phyloP scores from a whole-genome alignment of 2,329 filamentous ascomycete genomes.

The Fusarium sp. region DNA sequence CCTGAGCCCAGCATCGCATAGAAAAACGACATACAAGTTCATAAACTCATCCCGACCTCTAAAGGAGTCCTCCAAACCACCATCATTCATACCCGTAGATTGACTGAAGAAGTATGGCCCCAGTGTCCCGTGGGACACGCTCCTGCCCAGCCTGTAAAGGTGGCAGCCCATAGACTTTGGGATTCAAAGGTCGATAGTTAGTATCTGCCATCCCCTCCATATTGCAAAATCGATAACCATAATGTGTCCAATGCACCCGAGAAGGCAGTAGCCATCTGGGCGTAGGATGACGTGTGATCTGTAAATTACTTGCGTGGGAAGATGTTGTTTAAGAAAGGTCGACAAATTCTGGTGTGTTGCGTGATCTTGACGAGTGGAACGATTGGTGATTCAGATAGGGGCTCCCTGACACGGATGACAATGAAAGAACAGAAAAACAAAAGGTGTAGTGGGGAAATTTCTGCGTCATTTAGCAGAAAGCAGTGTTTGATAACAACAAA shows the following conservation, averaged over 20 bases:
- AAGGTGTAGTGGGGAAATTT: conserved; percentile 4
- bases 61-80: conserved; percentile 32
- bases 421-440: conserved; percentile 43
- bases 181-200: conserved; percentile 45
- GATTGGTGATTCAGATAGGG: conserved; percentile 47
- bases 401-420: conserved; percentile 42
- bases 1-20: conserved; percentile 28
- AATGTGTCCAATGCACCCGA: conserved; percentile 69
- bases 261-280: conserved; percentile 60
- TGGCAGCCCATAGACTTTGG: conserved; percentile 37
- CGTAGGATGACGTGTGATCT: conserved; percentile 69
- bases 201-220: conserved; percentile 53
- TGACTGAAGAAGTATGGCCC: conserved; percentile 39
- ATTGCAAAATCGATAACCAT: conserved; percentile 71
- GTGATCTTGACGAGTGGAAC: conserved; percentile 50
- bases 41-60: conserved; percentile 28
- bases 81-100: conserved; percentile 34
- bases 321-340: conserved; percentile 59
- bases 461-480: conserved; percentile 5
- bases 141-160: conserved; percentile 20
- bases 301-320: conserved; percentile 64
- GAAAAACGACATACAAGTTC: conserved; percentile 43
- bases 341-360: conserved; percentile 58
- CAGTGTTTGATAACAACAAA: background rate
- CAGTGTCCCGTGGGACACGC: conserved; percentile 22